Base-by-base conservation (phyloP, 352 stramenopile genomes). In the Pythium periplocum region DNA sequence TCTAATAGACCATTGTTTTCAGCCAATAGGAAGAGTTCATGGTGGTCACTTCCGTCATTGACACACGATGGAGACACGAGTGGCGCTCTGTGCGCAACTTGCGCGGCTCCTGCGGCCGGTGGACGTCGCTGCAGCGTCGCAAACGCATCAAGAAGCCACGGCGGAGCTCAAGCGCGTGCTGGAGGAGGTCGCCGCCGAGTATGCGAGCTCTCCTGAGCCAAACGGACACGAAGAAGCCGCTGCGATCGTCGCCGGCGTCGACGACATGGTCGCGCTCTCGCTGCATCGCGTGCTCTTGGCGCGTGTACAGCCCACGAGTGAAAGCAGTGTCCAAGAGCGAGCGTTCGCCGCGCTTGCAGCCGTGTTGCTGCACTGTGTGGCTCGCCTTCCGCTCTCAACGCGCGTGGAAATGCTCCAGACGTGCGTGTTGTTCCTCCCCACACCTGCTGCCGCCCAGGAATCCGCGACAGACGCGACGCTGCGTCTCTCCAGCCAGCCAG, bases 211-310 rank as follows among this genome's bases (percentile, higher is more conserved):
- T 26, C 17, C 17, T 0, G 17, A 26, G 17, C 17, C 17, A 26
- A 26, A 26, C 17, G 17, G 17, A 26, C 17, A 26, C 17, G 17
- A 26, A 26, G 17, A 26, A 26, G 17, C 17, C 17, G 17, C 17
- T 26, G 17, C 17, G 17, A 26, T 26, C 17, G 17, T 59, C 26
- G 53, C 71, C 12, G 65, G 68, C 8, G 73, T 92, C 51, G 75
- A 90, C 59, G 77, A 88, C 56, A 68, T 90, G 45, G 59, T 88
- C 48, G 64, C 88, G 51, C 61, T 81, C 42, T 70, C 78, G n/a
- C 53, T 88, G 34, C 73, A 88, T 57, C 61, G 55, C 7, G 78
- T 78, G 38, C 63, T 92, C 30, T 54, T 86, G 17, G 57, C 69
- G 26, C 53, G 57, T 0, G 75, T 74, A 26, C 41, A 83, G 33